A percentile compares a stretch with the other conserved stretches of the same genome.
phyloP scores from a whole-genome alignment of 352 stramenopile species.

The Elongisporangium anandrum region DNA sequence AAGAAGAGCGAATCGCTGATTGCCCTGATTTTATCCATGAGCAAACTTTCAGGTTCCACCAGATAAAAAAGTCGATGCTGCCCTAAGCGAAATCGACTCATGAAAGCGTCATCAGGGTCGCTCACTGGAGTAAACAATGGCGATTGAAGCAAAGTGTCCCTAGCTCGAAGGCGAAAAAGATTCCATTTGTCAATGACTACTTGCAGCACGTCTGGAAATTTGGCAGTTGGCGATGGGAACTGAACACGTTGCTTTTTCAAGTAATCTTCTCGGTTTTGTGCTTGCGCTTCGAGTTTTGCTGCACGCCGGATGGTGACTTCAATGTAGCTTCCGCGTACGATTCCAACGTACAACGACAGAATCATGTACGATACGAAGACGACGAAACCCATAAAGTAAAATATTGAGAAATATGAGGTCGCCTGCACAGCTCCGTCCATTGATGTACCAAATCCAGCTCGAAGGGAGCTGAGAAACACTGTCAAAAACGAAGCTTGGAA shows the following conservation, averaged over 20 bases:
- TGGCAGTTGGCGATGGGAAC: slow-evolving; percentile 53
- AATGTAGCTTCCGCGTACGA: slow-evolving; percentile 80
- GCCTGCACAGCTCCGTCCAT: slow-evolving; percentile 71
- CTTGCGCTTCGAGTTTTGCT: slow-evolving; percentile 20
- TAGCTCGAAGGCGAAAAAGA: slow-evolving; percentile 17
- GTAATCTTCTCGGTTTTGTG: slow-evolving; percentile 30
- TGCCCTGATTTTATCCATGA: slow-evolving; percentile 44
- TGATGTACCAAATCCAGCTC: slow-evolving; percentile 69
- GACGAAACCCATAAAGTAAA: slow-evolving; percentile 79
- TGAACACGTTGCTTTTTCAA: slow-evolving; percentile 39
- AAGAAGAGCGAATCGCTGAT: slow-evolving; percentile 58
- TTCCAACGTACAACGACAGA: slow-evolving; percentile 73
- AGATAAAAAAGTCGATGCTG: slow-evolving; percentile 67
- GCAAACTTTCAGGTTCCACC: slow-evolving; percentile 36
- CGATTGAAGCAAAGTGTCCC: slow-evolving; percentile 38
- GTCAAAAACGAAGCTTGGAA: slow-evolving; percentile 82
- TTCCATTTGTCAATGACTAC: slow-evolving; percentile 35
- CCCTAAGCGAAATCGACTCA: slow-evolving; percentile 47
- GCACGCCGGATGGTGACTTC: slow-evolving; percentile 48
- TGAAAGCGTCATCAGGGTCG: slow-evolving; percentile 51
- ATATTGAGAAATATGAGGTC: slow-evolving; percentile 66
- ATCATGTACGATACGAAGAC: slow-evolving; percentile 88
- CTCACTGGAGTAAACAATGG: slow-evolving; percentile 36
- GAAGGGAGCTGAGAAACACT: slow-evolving; percentile 72
- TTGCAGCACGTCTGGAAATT: slow-evolving; percentile 57